A percentile compares a stretch with the other conserved stretches of the same genome.
Evolutionary conservation across 2,329 filamentous ascomycete genomes (phyloP).

Genomic region (Pseudonectria buxi): DNA sequence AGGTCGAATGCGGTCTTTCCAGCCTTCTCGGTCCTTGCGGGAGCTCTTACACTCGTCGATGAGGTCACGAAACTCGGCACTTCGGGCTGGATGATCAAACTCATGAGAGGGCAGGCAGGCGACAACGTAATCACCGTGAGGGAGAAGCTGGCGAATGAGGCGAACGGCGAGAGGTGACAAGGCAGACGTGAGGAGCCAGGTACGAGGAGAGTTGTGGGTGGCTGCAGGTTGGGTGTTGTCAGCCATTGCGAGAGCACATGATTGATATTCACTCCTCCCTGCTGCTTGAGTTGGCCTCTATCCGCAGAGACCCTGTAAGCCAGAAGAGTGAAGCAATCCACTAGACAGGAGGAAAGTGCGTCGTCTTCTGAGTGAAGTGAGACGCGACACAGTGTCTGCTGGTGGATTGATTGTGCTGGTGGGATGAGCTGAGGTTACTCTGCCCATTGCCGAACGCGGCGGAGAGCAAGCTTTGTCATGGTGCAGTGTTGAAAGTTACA

Average conservation of each 20-base stretch:
- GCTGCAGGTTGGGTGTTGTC: slow-evolving; percentile 36
- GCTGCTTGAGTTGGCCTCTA: slow-evolving; percentile 1
- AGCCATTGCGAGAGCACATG: slow-evolving; percentile 25
- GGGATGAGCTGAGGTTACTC: too few species aligned
- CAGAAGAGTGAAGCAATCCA: slow-evolving; percentile 2
- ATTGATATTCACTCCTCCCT: slow-evolving; percentile 4
- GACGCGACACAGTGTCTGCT: too few species aligned
- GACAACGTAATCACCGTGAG: slow-evolving; percentile 87
- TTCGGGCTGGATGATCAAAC: slow-evolving; percentile 69
- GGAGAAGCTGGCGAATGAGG: slow-evolving; percentile 71
- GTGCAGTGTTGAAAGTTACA: slow-evolving; percentile 16
- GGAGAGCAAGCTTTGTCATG: slow-evolving; percentile 2
- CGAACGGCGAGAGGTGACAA: slow-evolving; percentile 80
- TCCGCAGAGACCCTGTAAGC: neutral
- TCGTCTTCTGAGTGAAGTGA: too few species aligned
- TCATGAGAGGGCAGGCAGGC: slow-evolving; percentile 74
- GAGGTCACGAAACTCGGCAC: slow-evolving; percentile 73
- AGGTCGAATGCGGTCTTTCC: slow-evolving; percentile 68
- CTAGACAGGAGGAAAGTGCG: slow-evolving; percentile 13
- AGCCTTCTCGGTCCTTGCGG: slow-evolving; percentile 63
- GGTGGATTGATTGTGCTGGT: too few species aligned
- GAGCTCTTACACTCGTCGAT: slow-evolving; percentile 61
- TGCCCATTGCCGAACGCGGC: too few species aligned
- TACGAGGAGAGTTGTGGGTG: slow-evolving; percentile 68
- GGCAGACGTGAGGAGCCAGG: slow-evolving; percentile 88